Evolutionary conservation across 208 protist species (phyloP).

Genomic region (Novymonas esmeraldas): DNA sequence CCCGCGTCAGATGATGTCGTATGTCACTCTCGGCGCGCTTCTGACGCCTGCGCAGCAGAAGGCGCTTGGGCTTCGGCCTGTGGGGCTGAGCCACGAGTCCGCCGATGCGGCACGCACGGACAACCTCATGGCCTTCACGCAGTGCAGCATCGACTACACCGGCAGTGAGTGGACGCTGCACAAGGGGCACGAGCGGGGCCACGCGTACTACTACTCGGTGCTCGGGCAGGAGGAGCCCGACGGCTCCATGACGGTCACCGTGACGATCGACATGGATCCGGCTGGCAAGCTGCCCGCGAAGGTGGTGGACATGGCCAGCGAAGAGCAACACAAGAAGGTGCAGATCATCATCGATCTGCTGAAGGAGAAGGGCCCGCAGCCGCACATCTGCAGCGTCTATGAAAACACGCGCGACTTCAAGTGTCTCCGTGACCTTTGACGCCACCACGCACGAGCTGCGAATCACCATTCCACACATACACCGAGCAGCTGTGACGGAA

Average conservation of each 20-base stretch:
- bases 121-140: constrained; percentile 34
- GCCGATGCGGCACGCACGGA: constrained; percentile 2
- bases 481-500: no score
- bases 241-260: constrained; percentile 46
- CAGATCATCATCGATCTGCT: constrained; percentile 23
- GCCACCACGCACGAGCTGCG: no score
- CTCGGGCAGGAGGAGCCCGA: constrained; percentile 48
- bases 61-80: constrained; percentile 25
- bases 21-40: constrained; percentile 28
- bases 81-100: not conserved
- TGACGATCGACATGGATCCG: constrained; percentile 44
- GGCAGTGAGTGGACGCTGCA: constrained; percentile 13
- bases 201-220: constrained; percentile 34
- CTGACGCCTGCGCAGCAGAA: constrained; percentile 45
- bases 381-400: constrained; percentile 20
- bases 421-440: no score
- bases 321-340: constrained; percentile 39
- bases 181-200: constrained; percentile 24
- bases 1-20: constrained; percentile 42
- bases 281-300: constrained; percentile 31
- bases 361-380: constrained; percentile 6
- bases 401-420: constrained; percentile 35
- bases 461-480: no score
- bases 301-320: constrained; percentile 30
- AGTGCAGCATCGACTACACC: constrained; percentile 41